Evolutionary conservation across 2,329 filamentous ascomycete species (phyloP).

Genomic region (Onygenales sp.): DNA sequence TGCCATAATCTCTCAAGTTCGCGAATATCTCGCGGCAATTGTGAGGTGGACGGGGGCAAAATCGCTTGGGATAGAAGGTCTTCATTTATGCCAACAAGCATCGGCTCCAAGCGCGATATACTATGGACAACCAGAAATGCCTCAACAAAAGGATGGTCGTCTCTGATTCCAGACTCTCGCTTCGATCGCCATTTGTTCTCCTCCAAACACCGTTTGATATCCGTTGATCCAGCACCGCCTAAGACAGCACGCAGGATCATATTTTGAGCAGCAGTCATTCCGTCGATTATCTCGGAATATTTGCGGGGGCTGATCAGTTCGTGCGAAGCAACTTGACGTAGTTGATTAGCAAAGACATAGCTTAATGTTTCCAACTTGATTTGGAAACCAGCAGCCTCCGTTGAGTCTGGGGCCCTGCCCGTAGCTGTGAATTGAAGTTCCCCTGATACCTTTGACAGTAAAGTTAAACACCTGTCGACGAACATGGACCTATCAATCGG

Average conservation of each 20-base stretch:
- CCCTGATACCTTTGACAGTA: conserved; percentile 33
- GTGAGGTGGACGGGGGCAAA: conserved; percentile 24
- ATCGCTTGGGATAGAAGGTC: conserved; percentile 29
- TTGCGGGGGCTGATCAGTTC: conserved; percentile 17
- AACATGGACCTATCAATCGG: conserved; percentile 43
- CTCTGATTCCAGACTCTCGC: conserved; percentile 41
- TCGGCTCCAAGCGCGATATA: conserved; percentile 21
- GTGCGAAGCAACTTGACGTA: conserved; percentile 28
- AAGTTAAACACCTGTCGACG: conserved; percentile 24
- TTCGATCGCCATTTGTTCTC: conserved; percentile 30
- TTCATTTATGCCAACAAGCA: conserved; percentile 26
- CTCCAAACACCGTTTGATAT: conserved; percentile 37
- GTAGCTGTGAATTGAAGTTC: conserved; percentile 7
- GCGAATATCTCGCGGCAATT: conserved; percentile 18
- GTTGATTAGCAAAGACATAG: conserved; percentile 29
- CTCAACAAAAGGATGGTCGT: conserved; percentile 35
- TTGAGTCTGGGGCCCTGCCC: conserved; percentile 2
- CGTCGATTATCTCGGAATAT: conserved; percentile 15
- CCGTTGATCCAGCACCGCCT: conserved; percentile 21
- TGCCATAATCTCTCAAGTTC: conserved; percentile 30
- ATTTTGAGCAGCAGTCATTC: conserved; percentile 26
- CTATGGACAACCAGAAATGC: conserved; percentile 40
- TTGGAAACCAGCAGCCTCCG: conserved; percentile 12
- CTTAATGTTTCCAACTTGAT: conserved; percentile 19
- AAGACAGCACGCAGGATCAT: conserved; percentile 28